Evolutionary conservation across 1,139 yeast genomes (phyloP).

Genomic region (Suhomyces panamericanus): DNA sequence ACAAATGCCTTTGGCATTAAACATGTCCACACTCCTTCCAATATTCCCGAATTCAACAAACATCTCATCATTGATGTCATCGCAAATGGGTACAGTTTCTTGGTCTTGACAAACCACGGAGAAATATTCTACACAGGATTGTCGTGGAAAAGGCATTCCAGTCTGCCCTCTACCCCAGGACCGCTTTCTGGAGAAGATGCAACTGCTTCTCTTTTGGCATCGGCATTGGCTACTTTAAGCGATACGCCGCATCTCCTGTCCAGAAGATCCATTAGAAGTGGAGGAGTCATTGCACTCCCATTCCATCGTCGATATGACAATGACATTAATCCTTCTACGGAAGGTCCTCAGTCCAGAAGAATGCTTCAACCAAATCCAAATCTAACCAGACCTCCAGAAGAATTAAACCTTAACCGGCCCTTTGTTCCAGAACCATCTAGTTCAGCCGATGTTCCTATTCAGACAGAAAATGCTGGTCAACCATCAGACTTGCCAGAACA

Average conservation of each 20-base stretch:
- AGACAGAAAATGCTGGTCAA: not conserved
- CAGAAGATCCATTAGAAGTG: slow-evolving; percentile 17
- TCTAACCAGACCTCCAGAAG: slow-evolving; percentile 15
- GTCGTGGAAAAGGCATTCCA: slow-evolving; percentile 40
- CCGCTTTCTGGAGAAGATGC: slow-evolving; percentile 22
- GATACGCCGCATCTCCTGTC: slow-evolving; percentile 12
- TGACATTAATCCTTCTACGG: slow-evolving; percentile 8
- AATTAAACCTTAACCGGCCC: not conserved
- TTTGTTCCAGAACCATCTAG: not conserved
- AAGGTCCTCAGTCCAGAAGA: slow-evolving; percentile 14
- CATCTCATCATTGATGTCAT: slow-evolving; percentile 53
- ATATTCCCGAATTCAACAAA: slow-evolving; percentile 32
- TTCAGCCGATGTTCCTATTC: not conserved
- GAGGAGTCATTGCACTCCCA: slow-evolving; percentile 12
- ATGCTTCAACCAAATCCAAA: slow-evolving; percentile 15
- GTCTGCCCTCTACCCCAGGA: slow-evolving; percentile 24
- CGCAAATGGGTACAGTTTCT: slow-evolving; percentile 71
- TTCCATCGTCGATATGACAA: slow-evolving; percentile 10
- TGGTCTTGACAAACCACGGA: slow-evolving; percentile 56
- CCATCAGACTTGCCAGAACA: not conserved
- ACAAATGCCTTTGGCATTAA: slow-evolving; percentile 5
- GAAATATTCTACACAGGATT: slow-evolving; percentile 54
- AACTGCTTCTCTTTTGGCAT: slow-evolving; percentile 11
- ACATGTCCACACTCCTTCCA: slow-evolving; percentile 46
- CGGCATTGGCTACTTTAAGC: slow-evolving; percentile 8